Evolutionary conservation across 2,329 filamentous ascomycete species (phyloP).

Genomic region (Pseudocercospora macadamiae): DNA sequence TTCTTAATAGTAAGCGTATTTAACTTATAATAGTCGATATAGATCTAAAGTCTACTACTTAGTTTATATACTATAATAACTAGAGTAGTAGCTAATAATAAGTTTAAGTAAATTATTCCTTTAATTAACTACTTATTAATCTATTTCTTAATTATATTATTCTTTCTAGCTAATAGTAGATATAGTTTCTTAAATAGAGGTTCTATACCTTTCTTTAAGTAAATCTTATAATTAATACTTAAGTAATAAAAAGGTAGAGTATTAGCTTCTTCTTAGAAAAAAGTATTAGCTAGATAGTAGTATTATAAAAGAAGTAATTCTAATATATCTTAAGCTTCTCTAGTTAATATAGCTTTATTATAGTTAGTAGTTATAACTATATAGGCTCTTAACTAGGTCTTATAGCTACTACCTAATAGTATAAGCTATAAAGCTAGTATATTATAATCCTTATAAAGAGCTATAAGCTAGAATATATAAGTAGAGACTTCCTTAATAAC

Average conservation of each 20-base stretch:
- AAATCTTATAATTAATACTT: conserved; percentile 9
- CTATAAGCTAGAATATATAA: background rate
- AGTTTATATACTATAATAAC: conserved; percentile 14
- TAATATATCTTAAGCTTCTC: background rate
- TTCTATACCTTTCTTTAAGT: background rate
- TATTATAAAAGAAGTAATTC: background rate
- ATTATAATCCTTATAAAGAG: background rate
- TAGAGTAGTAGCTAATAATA: background rate
- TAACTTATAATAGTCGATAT: conserved; percentile 33
- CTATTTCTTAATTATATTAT: conserved; percentile 17
- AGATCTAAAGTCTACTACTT: conserved; percentile 26
- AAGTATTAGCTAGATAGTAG: background rate
- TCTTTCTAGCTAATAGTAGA: conserved; percentile 2
- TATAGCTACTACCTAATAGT: background rate
- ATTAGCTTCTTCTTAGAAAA: background rate
- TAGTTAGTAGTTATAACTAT: background rate
- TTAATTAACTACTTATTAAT: conserved; percentile 15
- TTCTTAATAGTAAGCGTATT: conserved; percentile 36
- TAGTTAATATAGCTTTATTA: background rate
- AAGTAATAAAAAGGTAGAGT: background rate
- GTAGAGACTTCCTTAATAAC: background rate
- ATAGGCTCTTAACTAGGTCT: background rate
- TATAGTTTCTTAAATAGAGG: conserved; percentile 5
- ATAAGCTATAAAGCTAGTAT: background rate
- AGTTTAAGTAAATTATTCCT: conserved; percentile 3